Evolutionary conservation across 805 yeast genomes (phyloP).

Genomic region (Kodamaea laetipori): DNA sequence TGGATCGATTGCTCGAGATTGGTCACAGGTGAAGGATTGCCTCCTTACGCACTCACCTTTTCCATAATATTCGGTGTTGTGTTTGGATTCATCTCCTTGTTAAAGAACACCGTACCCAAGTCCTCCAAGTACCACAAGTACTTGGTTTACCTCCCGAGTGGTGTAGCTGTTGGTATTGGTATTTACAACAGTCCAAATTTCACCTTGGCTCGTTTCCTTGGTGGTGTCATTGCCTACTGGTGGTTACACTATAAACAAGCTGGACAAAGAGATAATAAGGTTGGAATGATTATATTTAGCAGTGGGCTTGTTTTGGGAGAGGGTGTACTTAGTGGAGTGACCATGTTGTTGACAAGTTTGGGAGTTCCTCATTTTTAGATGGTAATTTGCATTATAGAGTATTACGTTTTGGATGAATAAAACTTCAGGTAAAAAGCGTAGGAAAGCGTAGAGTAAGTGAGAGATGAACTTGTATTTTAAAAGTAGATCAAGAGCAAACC

Average conservation of each 20-base stretch:
- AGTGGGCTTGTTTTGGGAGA: conserved; percentile 94
- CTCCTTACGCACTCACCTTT: conserved; percentile 68
- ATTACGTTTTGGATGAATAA: no score
- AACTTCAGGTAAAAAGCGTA: no score
- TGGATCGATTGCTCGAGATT: conserved; percentile 96
- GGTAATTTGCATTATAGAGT: not conserved
- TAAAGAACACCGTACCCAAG: conserved; percentile 57
- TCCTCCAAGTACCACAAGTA: conserved; percentile 39
- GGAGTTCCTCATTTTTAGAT: conserved; percentile 29
- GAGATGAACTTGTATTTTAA: no score
- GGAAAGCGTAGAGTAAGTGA: no score
- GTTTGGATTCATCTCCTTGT: conserved; percentile 69
- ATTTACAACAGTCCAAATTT: conserved; percentile 92
- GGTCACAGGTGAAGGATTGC: conserved; percentile 89
- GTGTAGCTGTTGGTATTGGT: conserved; percentile 97
- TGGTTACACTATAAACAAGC: conserved; percentile 48
- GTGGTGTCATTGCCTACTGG: conserved; percentile 69
- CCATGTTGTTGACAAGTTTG: conserved; percentile 74
- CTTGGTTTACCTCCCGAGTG: conserved; percentile 74
- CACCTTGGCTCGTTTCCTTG: conserved; percentile 89
- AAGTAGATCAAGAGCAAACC: no score
- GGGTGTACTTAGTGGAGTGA: conserved; percentile 82
- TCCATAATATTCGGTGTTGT: conserved; percentile 62
- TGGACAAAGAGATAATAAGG: conserved; percentile 46
- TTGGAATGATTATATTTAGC: conserved; percentile 81